These are phyloP conservation scores for Termitomyces sp. DNA, from an alignment of 768 basidiomycete genomes.

Conservation along the genomic window DNA sequence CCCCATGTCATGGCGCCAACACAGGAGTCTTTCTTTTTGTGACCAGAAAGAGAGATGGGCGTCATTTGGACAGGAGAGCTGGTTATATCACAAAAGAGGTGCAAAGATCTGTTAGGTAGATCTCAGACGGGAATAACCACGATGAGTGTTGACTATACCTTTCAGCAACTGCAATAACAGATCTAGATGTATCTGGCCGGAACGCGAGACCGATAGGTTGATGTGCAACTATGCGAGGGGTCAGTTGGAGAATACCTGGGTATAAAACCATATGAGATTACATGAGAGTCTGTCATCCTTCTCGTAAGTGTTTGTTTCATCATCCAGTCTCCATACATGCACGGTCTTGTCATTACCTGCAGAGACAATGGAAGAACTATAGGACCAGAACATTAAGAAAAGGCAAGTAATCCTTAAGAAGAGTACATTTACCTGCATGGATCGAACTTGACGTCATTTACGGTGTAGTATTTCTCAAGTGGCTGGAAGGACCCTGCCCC, in stretches of 20 bases:
- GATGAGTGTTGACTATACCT: constrained; percentile 18
- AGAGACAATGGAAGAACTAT: constrained; percentile 38
- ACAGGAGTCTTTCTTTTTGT: constrained; percentile 16
- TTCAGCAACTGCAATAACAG: constrained; percentile 37
- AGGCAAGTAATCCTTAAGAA: neutral
- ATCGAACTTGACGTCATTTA: constrained; percentile 53
- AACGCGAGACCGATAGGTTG: constrained; percentile 41
- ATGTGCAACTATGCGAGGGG: constrained; percentile 12
- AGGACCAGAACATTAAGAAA: neutral
- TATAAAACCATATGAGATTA: neutral
- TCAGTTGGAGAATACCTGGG: neutral
- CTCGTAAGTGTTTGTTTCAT: constrained; percentile 10
- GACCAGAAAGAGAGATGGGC: constrained; percentile 10
- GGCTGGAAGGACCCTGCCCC: constrained; percentile 2
- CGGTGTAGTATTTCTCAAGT: constrained; percentile 45
- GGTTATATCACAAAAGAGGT: constrained; percentile 14
- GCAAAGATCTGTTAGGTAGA: constrained; percentile 10
- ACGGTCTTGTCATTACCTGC: constrained; percentile 41
- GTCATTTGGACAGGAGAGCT: neutral
- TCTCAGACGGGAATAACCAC: neutral
- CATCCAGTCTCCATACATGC: constrained; percentile 33
- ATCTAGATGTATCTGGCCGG: constrained; percentile 30
- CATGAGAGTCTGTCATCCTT: constrained; percentile 1
- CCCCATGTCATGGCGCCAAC: constrained; percentile 55
- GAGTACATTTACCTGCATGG: constrained; percentile 36